These are phyloP conservation scores for Mucor velutinosus DNA, from an alignment of 371 early-diverging fungal genomes.

Conservation along the genomic window DNA sequence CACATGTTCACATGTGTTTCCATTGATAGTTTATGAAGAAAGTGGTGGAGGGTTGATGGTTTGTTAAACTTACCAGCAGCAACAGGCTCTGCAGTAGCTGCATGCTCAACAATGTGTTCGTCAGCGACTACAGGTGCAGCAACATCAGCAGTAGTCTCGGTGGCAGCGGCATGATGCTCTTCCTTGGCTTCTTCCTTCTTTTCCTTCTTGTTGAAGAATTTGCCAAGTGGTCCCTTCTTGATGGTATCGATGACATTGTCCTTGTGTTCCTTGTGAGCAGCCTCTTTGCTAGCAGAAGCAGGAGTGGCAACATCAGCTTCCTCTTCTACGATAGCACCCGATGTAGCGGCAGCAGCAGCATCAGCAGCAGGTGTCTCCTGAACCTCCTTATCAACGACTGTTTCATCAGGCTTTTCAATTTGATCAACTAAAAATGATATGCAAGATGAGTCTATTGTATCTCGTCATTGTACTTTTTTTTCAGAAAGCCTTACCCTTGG, in stretches of 20 bases:
- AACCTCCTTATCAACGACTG: constrained; percentile 6
- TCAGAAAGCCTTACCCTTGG: background rate
- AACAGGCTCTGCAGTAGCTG: constrained; percentile 14
- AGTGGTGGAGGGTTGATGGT: background rate
- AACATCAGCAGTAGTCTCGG: background rate
- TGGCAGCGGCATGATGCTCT: constrained; percentile 11
- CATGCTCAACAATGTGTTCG: constrained; percentile 5
- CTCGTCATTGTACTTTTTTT: background rate
- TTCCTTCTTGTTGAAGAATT: constrained; percentile 40
- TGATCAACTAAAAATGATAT: background rate
- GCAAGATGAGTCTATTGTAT: background rate
- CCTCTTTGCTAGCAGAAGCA: background rate
- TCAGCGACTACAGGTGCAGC: constrained; percentile 12
- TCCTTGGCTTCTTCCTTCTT: constrained; percentile 27
- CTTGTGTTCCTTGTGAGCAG: constrained; percentile 24
- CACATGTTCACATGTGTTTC: constrained; percentile 24
- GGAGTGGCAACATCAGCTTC: background rate
- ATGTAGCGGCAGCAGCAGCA: constrained; percentile 11
- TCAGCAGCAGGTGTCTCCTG: constrained; percentile 2
- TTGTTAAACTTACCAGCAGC: constrained; percentile 27
- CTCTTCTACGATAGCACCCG: constrained; percentile 9
- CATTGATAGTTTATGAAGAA: constrained; percentile 2
- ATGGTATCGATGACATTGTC: constrained; percentile 42
- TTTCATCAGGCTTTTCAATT: constrained; percentile 16
- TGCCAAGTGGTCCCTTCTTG: constrained; percentile 40